These are phyloP conservation scores for Primulina tabacum DNA, from an alignment of 257 asterid genomes.

Conservation along the genomic window DNA sequence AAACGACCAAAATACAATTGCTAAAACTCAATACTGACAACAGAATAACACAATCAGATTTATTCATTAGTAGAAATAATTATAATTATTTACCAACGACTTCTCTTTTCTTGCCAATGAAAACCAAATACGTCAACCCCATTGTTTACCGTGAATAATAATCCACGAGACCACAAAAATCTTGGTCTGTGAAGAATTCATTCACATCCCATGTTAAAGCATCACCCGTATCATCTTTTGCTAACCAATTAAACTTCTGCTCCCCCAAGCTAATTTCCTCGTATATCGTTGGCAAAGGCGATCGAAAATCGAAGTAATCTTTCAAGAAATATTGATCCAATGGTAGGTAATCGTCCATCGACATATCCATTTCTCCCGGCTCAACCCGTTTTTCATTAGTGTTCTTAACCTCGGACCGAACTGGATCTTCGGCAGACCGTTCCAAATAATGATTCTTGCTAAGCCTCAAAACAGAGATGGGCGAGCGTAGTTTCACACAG, in stretches of 20 bases:
- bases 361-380: constrained; percentile 17
- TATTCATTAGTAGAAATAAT: no score
- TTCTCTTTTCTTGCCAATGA: no score
- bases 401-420: not conserved
- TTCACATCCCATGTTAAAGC: constrained; percentile 41
- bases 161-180: constrained; percentile 4
- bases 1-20: no score
- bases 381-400: constrained; percentile 1
- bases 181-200: constrained; percentile 35
- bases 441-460: not conserved
- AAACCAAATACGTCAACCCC: not conserved
- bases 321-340: constrained; percentile 39
- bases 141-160: not conserved
- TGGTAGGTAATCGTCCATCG: constrained; percentile 30
- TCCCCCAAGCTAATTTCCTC: constrained; percentile 22
- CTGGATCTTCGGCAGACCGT: not conserved
- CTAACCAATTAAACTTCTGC: constrained; percentile 25
- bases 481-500: constrained; percentile 36
- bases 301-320: constrained; percentile 33
- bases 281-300: constrained; percentile 41
- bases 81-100: no score
- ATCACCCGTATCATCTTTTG: constrained; percentile 18
- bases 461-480: constrained; percentile 52
- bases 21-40: no score
- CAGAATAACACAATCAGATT: no score